These are phyloP conservation scores for Lizonia empirigonia DNA, from an alignment of 2,329 filamentous ascomycete genomes.

Conservation along the genomic window DNA sequence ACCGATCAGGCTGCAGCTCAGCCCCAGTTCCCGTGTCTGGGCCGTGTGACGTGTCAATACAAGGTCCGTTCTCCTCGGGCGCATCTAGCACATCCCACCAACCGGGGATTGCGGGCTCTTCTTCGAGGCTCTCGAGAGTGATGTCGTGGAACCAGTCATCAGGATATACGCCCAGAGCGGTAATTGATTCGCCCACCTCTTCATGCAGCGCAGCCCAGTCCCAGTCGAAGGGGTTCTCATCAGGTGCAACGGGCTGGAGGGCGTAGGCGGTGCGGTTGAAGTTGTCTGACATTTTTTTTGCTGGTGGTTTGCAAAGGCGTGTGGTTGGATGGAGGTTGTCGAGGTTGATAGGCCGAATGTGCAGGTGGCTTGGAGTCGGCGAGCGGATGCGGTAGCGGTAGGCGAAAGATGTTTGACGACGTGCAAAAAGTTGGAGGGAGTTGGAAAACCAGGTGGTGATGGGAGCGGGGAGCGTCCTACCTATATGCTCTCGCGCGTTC, in stretches of 20 bases:
- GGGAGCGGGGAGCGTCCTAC: not conserved
- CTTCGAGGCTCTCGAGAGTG: not conserved
- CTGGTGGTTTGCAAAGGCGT: not conserved
- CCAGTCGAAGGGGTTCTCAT: not conserved
- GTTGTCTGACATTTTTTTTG: constrained; percentile 28
- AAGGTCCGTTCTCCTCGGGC: constrained; percentile 16
- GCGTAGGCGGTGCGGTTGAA: constrained; percentile 7
- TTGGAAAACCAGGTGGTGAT: not conserved
- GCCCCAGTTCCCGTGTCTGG: constrained; percentile 1
- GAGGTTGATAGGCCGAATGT: constrained; percentile 11
- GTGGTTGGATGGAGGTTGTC: too few relatives aligned
- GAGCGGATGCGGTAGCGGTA: constrained; percentile 8
- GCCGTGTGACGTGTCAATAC: not conserved
- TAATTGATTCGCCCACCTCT: not conserved
- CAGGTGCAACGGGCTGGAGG: constrained; percentile 9
- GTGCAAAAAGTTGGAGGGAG: not conserved
- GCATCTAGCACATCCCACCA: constrained; percentile 7
- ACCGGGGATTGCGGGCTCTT: not conserved
- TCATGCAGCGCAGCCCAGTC: constrained; percentile 5
- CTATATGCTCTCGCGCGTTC: not conserved
- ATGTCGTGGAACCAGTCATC: not conserved
- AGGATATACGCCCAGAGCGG: too few relatives aligned
- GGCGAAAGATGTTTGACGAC: not conserved
- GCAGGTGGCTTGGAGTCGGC: constrained; percentile 8
- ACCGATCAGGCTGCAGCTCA: constrained; percentile 19